A percentile compares a stretch with the other conserved stretches of the same genome.
Conservation (phyloP, 2,329 filamentous ascomycete genomes). For the Ophiostoma novo-ulmi region DNA sequence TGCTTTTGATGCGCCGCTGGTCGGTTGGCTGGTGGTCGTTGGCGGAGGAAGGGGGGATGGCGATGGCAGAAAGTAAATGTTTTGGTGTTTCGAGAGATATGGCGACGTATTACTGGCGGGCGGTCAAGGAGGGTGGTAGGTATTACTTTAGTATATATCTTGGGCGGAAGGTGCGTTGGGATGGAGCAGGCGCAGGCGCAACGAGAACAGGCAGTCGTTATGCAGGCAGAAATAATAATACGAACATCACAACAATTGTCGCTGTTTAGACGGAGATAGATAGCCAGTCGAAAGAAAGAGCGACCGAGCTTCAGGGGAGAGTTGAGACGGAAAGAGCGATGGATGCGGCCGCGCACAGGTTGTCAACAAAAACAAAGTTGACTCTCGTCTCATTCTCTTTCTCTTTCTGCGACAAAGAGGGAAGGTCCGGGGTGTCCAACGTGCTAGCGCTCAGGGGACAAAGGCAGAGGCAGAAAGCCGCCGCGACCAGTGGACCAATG, state of each 20-base stretch:
- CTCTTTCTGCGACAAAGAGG: constrained; percentile 5
- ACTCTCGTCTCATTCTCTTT: background rate
- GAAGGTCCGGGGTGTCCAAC: background rate
- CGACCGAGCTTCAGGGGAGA: background rate
- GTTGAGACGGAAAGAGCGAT: constrained; percentile 2
- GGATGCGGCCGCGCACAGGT: background rate
- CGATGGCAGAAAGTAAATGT: background rate
- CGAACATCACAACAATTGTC: background rate
- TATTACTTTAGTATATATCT: background rate
- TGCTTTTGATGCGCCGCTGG: background rate
- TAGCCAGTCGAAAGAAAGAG: background rate
- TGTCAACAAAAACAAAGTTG: constrained; percentile 5
- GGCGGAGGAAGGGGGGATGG: background rate
- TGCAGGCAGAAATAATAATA: too few species aligned
- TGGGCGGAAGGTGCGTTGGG: constrained; percentile 10
- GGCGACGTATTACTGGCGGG: constrained; percentile 9
- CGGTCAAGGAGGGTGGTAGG: constrained; percentile 8
- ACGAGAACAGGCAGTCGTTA: background rate
- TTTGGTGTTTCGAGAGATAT: background rate
- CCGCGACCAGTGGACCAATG: constrained; percentile 2
- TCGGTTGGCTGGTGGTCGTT: background rate
- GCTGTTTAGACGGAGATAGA: background rate
- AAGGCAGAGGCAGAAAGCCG: background rate
- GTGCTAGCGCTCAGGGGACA: background rate
- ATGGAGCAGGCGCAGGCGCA: constrained; percentile 8